Conservation (phyloP, 306 rosid species). For the Chamaecrista fasciculata region DNA sequence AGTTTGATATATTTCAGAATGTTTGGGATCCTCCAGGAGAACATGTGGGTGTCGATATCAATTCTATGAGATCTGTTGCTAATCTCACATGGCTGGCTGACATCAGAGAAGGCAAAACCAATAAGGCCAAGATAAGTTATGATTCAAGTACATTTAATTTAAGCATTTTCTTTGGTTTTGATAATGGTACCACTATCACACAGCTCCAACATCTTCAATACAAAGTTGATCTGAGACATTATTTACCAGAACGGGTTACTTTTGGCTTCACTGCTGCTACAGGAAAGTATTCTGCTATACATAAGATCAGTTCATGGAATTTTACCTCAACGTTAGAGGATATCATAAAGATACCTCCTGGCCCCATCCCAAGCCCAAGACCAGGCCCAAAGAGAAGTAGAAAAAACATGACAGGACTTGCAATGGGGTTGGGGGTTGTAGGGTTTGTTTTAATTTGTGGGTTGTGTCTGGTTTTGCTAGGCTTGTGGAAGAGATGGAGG, state of each 20-base stretch:
- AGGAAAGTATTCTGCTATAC: slow-evolving; percentile 2
- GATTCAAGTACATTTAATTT: too few species aligned
- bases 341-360: too few species aligned
- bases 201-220: slow-evolving; percentile 5
- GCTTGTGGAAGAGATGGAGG: slow-evolving; percentile 25
- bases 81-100: slow-evolving; percentile 30
- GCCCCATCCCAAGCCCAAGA: too few species aligned
- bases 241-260: slow-evolving; percentile 38
- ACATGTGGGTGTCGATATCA: slow-evolving; percentile 51
- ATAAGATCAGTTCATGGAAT: slow-evolving; percentile 22
- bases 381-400: neutral
- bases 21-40: slow-evolving; percentile 1
- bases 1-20: slow-evolving; percentile 40
- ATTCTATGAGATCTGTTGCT: slow-evolving; percentile 36
- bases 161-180: slow-evolving; percentile 31
- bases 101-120: neutral
- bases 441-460: slow-evolving; percentile 15
- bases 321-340: slow-evolving; percentile 29
- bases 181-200: neutral
- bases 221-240: slow-evolving; percentile 34
- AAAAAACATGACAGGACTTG: slow-evolving; percentile 3
- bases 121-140: too few species aligned
- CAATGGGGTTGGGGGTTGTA: slow-evolving; percentile 18
- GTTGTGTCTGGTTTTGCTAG: neutral
- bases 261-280: slow-evolving; percentile 43